Conservation (phyloP, 2,329 filamentous ascomycete species). For the Ophiocordyceps unilateralis region DNA sequence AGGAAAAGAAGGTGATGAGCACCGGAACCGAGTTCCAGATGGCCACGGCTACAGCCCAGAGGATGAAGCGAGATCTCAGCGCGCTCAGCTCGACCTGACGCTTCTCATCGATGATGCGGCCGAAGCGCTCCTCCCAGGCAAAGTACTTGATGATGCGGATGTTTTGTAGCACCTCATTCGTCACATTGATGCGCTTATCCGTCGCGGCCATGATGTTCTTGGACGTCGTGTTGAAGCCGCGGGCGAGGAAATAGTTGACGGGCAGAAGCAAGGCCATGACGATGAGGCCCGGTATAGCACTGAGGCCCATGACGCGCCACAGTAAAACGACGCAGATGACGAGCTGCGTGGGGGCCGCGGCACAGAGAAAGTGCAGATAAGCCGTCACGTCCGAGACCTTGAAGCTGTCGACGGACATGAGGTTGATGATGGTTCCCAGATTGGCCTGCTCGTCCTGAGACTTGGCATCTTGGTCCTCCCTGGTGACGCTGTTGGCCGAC, state of each 20-base stretch:
- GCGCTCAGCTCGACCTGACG: conserved; percentile 60
- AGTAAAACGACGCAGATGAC: conserved; percentile 64
- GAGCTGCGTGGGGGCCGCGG: conserved; percentile 77
- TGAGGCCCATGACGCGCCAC: conserved; percentile 79
- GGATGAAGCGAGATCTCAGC: conserved; percentile 65
- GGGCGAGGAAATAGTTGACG: conserved; percentile 76
- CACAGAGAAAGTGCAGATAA: conserved; percentile 92
- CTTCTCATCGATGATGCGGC: conserved; percentile 76
- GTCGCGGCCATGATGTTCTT: conserved; percentile 86
- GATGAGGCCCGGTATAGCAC: conserved; percentile 81
- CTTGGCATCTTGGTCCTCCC: conserved; percentile 20
- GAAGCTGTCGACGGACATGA: conserved; percentile 99
- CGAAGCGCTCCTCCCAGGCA: conserved; percentile 90
- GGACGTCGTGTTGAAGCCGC: conserved; percentile 70
- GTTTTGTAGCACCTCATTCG: conserved; percentile 92
- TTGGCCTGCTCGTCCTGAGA: conserved; percentile 60
- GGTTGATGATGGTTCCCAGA: conserved; percentile 93
- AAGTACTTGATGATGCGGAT: conserved; percentile 99
- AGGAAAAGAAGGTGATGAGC: conserved; percentile 90
- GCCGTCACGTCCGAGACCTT: conserved; percentile 91
- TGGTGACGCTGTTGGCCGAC: conserved; percentile 14
- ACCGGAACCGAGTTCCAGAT: conserved; percentile 95
- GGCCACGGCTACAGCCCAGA: conserved; percentile 84
- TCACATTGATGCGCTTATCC: conserved; percentile 88
- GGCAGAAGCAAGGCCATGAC: conserved; percentile 83